Evolutionary conservation across 441 rosid species (phyloP), one percentile per base, ranked within the genome.

Genomic region (Populus hybrid): DNA sequence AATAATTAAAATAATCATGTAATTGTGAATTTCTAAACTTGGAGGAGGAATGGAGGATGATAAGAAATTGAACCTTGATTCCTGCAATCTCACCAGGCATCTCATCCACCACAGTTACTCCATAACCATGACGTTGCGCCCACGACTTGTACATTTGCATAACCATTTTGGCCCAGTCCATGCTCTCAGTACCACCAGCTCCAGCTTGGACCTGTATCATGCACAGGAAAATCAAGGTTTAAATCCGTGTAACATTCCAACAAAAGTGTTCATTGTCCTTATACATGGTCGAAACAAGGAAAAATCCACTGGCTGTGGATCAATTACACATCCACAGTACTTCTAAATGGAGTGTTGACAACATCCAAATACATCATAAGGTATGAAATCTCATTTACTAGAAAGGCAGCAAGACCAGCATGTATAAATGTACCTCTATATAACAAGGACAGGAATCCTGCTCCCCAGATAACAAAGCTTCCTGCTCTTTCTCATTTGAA

Each of bases 131-230:
- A n/a, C 78, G 76, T 80, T 91, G 90, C 75, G 99, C 98, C 98
- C 99, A 96, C 56, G 69, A 70, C 86, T 88, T 90, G 61, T 96
- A 94, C 98, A 96, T 96, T 78, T 94, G 89, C 93, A 96, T 91
- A 23, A 96, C 96, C 98, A 93, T 96, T 61, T 91, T 82, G 59
- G 98, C 99, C 98, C 98, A 96, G 85, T 94, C 98, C 85, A 90
- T 96, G 89, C 98, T 93, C 85, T 96, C 98, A 29, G 99, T 96
- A 80, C 99, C 99, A 35, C 99, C 99, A 24, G 97, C 98, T 80
- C 99, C 98, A 64, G 96, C 98, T 88, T 96, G 99, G 67, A 96
- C 98, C 99, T 94, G 78, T 66, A 72, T 68, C 69, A 79, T 72
- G 73, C 68, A 66, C 79, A 63, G 81, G 66, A 74, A 42, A 1